Percentiles rank a stretch among this genome's conserved stretches.
Conservation (phyloP, 257 asterid species). For the Capsicum baccatum region DNA sequence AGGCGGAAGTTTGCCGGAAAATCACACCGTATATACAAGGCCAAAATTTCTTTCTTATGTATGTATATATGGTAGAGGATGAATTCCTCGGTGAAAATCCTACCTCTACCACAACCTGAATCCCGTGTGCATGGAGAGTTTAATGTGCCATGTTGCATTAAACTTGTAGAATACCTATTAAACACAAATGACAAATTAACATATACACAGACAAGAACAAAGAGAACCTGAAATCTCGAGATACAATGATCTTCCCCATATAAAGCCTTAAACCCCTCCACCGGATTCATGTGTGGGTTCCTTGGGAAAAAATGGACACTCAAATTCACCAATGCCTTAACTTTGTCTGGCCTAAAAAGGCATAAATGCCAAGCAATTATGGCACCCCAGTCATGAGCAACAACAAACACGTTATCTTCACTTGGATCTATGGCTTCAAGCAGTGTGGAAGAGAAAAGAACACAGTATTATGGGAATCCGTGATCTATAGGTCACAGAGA, state of each 20-base stretch:
- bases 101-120: not conserved
- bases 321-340: conserved; percentile 62
- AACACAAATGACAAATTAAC: not conserved
- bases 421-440: conserved; percentile 55
- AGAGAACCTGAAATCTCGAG: conserved; percentile 51
- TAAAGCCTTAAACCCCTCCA: conserved; percentile 38
- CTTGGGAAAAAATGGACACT: conserved; percentile 59
- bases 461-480: not conserved
- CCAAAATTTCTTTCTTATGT: not conserved
- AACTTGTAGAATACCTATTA: not conserved
- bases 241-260: conserved; percentile 71
- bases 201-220: not conserved
- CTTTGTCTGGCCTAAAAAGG: conserved; percentile 70
- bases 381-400: conserved; percentile 95
- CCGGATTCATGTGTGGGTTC: conserved; percentile 38
- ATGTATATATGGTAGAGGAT: not conserved
- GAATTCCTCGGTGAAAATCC: not conserved
- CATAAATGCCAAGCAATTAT: conserved; percentile 64
- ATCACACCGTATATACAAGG: not conserved
- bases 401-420: conserved; percentile 71
- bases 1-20: not conserved
- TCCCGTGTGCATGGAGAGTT: not conserved
- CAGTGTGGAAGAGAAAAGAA: conserved; percentile 31
- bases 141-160: not conserved
- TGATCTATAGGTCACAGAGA: too few relatives aligned